Conservation (phyloP, 768 basidiomycete species). For the Crucibulum laeve region DNA sequence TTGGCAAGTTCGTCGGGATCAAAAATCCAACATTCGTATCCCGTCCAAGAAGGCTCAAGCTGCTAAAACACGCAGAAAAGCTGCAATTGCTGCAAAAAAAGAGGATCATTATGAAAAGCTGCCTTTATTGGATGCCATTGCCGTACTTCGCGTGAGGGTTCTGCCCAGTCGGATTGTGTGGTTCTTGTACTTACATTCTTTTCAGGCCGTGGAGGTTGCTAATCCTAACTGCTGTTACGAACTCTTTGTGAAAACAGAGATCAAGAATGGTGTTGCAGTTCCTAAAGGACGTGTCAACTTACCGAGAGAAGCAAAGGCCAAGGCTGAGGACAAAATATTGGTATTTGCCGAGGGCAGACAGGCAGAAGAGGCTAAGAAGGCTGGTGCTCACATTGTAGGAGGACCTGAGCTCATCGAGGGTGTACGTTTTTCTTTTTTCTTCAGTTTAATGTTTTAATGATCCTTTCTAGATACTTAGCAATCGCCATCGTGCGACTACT, state of each 20-base stretch:
- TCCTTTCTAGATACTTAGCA: constrained; percentile 57
- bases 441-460: constrained; percentile 3
- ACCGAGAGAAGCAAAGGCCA: constrained; percentile 74
- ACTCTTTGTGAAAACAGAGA: constrained; percentile 73
- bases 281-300: constrained; percentile 88
- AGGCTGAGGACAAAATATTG: constrained; percentile 72
- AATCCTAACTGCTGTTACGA: constrained; percentile 76
- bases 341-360: constrained; percentile 88
- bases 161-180: neutral
- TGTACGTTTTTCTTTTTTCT: constrained; percentile 40
- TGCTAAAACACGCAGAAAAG: constrained; percentile 58
- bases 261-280: constrained; percentile 74
- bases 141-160: constrained; percentile 61
- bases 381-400: constrained; percentile 89
- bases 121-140: constrained; percentile 59
- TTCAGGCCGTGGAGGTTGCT: constrained; percentile 79
- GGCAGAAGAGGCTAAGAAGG: constrained; percentile 78
- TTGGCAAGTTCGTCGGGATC: constrained; percentile 41
- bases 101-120: constrained; percentile 66
- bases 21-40: constrained; percentile 44
- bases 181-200: neutral
- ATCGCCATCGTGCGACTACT: constrained; percentile 74
- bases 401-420: constrained; percentile 86
- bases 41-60: constrained; percentile 70
- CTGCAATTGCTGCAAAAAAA: constrained; percentile 45